Base-by-base conservation (phyloP, 768 basidiomycete genomes). In the Russula emetica region DNA sequence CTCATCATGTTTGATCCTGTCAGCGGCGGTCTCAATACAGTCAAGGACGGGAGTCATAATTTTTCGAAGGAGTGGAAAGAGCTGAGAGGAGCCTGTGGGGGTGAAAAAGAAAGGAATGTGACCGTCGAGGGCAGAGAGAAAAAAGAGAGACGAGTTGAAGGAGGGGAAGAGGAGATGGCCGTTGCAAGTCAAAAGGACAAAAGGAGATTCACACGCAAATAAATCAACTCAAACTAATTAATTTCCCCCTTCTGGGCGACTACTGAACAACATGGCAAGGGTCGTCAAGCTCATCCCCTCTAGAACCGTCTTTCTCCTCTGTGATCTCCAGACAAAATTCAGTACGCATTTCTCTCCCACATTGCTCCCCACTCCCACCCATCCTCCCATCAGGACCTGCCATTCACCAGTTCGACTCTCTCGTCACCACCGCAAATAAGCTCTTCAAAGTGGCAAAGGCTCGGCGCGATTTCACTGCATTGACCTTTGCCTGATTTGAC, bases 241-340 rank as follows among this genome's bases (percentile, higher is more conserved):
- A 47, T 47, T 47, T 47, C 22, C 45, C 45, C 45, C 11, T 47
- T 47, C 11, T 47, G 10, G 22, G 44, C n/a, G 10, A 22, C n/a
- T 24, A 5, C 13, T n/a, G n/a, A 22, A 32, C 45, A n/a, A 7
- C 34, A 60, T 60, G 59, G 71, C 60, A 24, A 32, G 45, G 69
- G 76, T 72, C 42, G 69, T 70, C 20, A 78, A 70, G 60, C 75
- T 74, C 69, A 74, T 67, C 75, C 86, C 72, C 45, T 69, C 66
- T 3, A 69, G 69, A 22, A 75, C 83, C 18, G 71, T 88, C 54
- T 84, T 96, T 78, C 82, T 95, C 62, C 76, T 92, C 30, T 97
- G 94, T 72, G 94, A 96, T 73, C 75, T 95, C 2, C 94, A 95
- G 75, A 78, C 82, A 9, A 82, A 83, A 66, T 88, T 93, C 75